Conservation (phyloP, 208 protist genomes). For the Strigomonas oncopelti region DNA sequence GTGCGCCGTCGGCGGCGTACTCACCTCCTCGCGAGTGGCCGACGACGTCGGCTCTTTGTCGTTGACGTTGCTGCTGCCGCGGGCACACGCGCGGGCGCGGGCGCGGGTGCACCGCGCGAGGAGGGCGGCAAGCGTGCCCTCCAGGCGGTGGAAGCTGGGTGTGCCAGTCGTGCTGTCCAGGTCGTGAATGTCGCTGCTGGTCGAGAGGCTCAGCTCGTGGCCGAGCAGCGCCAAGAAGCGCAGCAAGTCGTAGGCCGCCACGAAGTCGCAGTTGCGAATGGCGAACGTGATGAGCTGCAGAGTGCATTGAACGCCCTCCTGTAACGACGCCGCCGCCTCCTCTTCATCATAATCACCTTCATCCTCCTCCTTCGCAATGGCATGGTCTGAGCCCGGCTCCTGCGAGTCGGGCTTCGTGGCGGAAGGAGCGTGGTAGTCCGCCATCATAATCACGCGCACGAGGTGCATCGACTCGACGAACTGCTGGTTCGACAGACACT, state of each 20-base stretch:
- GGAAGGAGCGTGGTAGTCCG: constrained; percentile 17
- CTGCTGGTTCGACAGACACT: constrained; percentile 59
- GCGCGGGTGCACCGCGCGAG: neutral
- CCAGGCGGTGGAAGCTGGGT: neutral
- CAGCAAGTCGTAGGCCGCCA: constrained; percentile 57
- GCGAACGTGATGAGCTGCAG: constrained; percentile 33
- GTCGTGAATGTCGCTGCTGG: neutral
- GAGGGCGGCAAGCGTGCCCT: neutral
- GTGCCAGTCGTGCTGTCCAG: neutral
- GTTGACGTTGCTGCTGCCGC: too few relatives aligned
- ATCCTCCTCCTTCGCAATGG: too few relatives aligned
- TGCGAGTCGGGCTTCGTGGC: too few relatives aligned
- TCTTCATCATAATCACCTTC: too few relatives aligned
- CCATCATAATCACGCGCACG: constrained; percentile 68
- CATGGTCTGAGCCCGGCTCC: too few relatives aligned
- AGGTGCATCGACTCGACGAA: constrained; percentile 66
- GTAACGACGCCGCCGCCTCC: constrained; percentile 18
- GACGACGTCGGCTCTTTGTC: too few relatives aligned
- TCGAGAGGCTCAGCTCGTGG: constrained; percentile 38
- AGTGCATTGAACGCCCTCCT: constrained; percentile 29
- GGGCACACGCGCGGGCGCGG: too few relatives aligned
- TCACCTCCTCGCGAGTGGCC: too few relatives aligned
- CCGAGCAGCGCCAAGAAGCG: constrained; percentile 67
- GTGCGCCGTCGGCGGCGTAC: neutral
- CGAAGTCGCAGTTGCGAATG: constrained; percentile 36